Base-by-base conservation (phyloP, 495 filamentous ascomycete species). In the Cercophora samala region DNA sequence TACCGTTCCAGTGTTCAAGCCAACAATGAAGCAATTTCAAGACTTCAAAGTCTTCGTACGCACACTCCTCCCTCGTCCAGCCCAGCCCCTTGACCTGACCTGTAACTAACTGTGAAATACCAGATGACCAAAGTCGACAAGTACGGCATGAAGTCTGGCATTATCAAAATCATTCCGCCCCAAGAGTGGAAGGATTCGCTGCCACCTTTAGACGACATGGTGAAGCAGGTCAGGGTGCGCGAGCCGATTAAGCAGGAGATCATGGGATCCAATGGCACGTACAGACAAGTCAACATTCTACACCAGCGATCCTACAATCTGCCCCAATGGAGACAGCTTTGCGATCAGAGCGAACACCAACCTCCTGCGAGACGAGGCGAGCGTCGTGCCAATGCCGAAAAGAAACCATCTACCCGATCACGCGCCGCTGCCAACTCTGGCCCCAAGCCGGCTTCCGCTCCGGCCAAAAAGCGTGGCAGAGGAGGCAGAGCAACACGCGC, bases 221-320 rank as follows among this genome's bases (percentile, higher is more conserved):
- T 99, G 66, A 97, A 97, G 78, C 89, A 89, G 62, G 91, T 99
- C 74, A 89, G 88, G 66, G 92, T 97, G 71, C 95, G 93, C 81
- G 96, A 98, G 69, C 95, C 95, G 11, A 98, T 99, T 76, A 95
- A 91, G 73, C 95, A 99, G 74, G 95, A 99, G 70, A 98, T 98
- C 74, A 92, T 93, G 82, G 96, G 94, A 11, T 91, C 88, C 61
- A 90, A 93, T 71, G 95, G 96, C 26, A 94, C 90, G 37, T 99
- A 97, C 74, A 93, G 93, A 25, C 96, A 98, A 71, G 90, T 92
- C 72, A 99, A 99, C 72, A 91, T 98, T 37, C 90, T 97, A 74
- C 93, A 96, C 76, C 92, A 96, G 77, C 85, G 96, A 76, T 91
- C 91, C 24, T 99, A 98, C 80, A 99, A 97, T 74, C 82, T 99